Base-by-base conservation (phyloP, 2,329 filamentous ascomycete genomes). In the Rosellinia necatrix region DNA sequence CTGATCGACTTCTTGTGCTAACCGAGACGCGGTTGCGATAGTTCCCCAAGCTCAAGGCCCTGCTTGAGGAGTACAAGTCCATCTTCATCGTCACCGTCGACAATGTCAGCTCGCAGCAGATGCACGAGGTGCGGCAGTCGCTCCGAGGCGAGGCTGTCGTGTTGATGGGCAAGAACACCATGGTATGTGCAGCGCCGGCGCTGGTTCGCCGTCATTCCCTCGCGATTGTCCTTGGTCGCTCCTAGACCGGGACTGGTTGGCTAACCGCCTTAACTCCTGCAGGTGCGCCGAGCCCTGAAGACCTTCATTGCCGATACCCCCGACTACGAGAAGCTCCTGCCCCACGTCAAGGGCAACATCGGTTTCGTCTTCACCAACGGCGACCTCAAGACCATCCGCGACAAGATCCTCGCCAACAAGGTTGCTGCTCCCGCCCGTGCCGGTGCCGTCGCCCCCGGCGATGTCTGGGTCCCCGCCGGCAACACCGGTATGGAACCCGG, bases 21-120 rank as follows among this genome's bases (percentile, higher is more conserved):
- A 62, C 53, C 50, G n/a, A n/a, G n/a, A 15, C 13, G 29, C 7
- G 19, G 32, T 13, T 40, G n/a, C 32, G 46, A 78, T 96, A 99
- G 88, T 99, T 99, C 85, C 93, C 97, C 80, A 97, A 97, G 92
- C 92, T 99, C 78, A 96, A 97, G 89, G 79, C 78, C 80, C 87
- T 97, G 78, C 89, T 99, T 78, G 91, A 97, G 84, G 88, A 92
- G 78, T 97, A 96, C 89, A 87, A 86, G 78, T 93, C 90, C 75
- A 90, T 97, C 83, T 97, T 99, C 91, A 92, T 99, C 79, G 92
- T 96, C 78, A 75, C 87, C 75, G 89, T 93, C 76, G 91, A 97
- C 91, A 99, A 97, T 99, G 94, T 99, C 87, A 91, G 89, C 79
- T 99, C 94, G 71, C 94, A 99, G 88, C 96, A 99, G 88, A 99